Evolutionary conservation across 2,329 filamentous ascomycete species (phyloP), one percentile per base, ranked within the genome.

Genomic region (Penicillium sp.): DNA sequence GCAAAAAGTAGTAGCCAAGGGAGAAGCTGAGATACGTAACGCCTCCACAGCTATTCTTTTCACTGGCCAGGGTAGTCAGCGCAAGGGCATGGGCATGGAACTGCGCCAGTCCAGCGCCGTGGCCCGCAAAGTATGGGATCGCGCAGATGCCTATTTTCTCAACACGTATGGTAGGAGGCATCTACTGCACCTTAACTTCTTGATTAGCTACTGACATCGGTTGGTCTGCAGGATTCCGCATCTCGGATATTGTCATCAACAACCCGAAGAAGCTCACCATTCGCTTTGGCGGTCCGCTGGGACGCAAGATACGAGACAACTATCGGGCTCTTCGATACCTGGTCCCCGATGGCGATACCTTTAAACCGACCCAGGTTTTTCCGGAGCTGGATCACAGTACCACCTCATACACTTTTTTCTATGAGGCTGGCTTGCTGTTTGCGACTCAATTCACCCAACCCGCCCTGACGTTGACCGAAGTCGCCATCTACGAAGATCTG

Each of bases 41-140:
- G 91, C 91, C 9, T 87, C 90, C 27, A 93, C 90, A 1, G 84
- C 90, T 6, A 97, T 97, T 64, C 87, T 97, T 58, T 97, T 97
- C 72, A 97, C 91, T 51, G 91, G 91, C 46, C 91, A 97, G 72
- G 91, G 91, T 61, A 95, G 90, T 45, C 91, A 97, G 70, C 90
- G 96, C 72, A 90, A 96, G 70, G 91, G 91, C 53, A 97, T 97
- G 91, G 91, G 91, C 69, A 97, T 97, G 91, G 90, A 96, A 63
- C 78, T 97, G 46, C 97, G 97, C 68, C 85, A 79, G 61, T 91
- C 85, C 76, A 96, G 90, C 67, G 74, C 84, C 32, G 90, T 96
- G 9, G 91, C 91, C 52, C 90, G 90, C 74, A 89, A 93, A 59
- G 88, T 97, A 40, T 97, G 91, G 91, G 90, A 95, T 67, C 82